phyloP scores from a whole-genome alignment of 495 filamentous ascomycete species.

The Hypoxylon lenormandii region DNA sequence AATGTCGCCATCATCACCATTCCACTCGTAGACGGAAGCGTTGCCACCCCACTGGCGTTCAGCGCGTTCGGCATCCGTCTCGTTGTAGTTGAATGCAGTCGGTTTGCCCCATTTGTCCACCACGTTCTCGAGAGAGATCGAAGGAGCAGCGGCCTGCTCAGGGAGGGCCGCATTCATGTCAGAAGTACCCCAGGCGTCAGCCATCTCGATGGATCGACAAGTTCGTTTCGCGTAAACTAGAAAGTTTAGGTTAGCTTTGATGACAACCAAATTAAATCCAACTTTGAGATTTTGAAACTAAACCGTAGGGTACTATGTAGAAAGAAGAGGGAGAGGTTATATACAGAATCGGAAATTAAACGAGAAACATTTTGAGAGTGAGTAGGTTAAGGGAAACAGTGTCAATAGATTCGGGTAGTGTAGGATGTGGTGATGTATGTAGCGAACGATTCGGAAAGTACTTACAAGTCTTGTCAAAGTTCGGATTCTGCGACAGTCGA shows the following conservation, averaged over 20 bases:
- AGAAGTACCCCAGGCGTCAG: slow-evolving; percentile 55
- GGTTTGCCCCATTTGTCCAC: slow-evolving; percentile 65
- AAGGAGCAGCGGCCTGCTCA: slow-evolving; percentile 35
- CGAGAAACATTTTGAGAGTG: background rate
- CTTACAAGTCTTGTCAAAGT: background rate
- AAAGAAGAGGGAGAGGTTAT: background rate
- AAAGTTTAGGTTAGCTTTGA: slow-evolving; percentile 31
- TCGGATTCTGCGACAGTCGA: background rate
- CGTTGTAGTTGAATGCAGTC: slow-evolving; percentile 67
- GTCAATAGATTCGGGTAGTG: background rate
- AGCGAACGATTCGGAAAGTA: slow-evolving; percentile 1
- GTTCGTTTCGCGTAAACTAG: slow-evolving; percentile 26
- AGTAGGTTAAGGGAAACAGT: background rate
- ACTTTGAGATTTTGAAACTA: background rate
- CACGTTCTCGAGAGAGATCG: slow-evolving; percentile 38
- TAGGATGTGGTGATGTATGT: background rate
- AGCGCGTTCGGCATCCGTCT: slow-evolving; percentile 45
- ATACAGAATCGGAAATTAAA: background rate
- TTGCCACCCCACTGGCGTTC: slow-evolving; percentile 56
- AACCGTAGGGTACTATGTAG: background rate
- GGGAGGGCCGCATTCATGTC: slow-evolving; percentile 51
- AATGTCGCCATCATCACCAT: slow-evolving; percentile 85
- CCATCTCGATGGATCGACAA: slow-evolving; percentile 37
- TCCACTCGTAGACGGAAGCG: slow-evolving; percentile 81
- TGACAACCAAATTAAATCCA: background rate